These are phyloP conservation scores for Globisporangium uncinulatum DNA, from an alignment of 352 stramenopile species.

Conservation along the genomic window DNA sequence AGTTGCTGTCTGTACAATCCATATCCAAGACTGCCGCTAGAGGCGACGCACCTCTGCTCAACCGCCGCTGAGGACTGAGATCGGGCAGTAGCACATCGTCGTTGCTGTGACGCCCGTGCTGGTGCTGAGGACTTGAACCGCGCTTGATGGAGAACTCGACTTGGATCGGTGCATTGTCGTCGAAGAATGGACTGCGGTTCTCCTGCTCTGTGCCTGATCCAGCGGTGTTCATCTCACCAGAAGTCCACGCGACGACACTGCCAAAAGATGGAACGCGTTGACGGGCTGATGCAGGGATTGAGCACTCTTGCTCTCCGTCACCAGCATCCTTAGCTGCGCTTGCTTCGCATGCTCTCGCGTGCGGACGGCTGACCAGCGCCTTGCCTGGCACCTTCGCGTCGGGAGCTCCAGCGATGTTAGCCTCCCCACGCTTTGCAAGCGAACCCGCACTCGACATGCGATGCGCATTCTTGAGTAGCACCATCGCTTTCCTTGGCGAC, in stretches of 20 bases:
- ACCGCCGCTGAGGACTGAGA: slow-evolving; percentile 5
- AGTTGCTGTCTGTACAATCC: neutral
- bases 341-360: too few species aligned
- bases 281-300: neutral
- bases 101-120: neutral
- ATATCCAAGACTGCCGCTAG: too few species aligned
- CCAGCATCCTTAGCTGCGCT: neutral
- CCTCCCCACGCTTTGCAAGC: neutral
- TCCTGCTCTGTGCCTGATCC: neutral
- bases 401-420: neutral
- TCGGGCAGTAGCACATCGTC: slow-evolving; percentile 4
- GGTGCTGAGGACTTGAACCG: neutral
- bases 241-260: neutral
- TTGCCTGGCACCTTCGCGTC: neutral
- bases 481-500: slow-evolving; percentile 36
- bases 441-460: slow-evolving; percentile 8
- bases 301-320: neutral
- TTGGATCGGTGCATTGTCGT: slow-evolving; percentile 10
- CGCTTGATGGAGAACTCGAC: slow-evolving; percentile 14
- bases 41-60: neutral
- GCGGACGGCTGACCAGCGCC: too few species aligned
- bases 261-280: neutral
- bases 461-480: slow-evolving; percentile 20
- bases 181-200: neutral
- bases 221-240: neutral